Percentiles rank a stretch among this genome's conserved stretches.
Conservation (phyloP, 306 rosid species). For the Pyrus betulifolia region DNA sequence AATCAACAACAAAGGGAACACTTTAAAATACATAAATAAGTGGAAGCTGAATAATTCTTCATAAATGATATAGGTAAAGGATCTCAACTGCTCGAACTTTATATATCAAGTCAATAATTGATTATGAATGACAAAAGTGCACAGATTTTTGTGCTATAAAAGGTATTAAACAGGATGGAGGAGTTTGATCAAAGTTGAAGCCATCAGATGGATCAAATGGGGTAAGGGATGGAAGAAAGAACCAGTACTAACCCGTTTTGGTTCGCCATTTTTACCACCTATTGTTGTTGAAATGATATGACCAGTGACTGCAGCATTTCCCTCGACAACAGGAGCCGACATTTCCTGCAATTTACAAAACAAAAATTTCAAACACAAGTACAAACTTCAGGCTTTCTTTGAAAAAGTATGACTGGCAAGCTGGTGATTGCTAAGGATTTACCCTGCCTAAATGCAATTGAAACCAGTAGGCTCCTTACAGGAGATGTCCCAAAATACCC, state of each 20-base stretch:
- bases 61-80: conserved; percentile 8
- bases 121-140: background rate
- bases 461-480: background rate
- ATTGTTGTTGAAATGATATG: conserved; percentile 91
- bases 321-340: conserved; percentile 59
- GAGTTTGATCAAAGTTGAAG: background rate
- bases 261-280: conserved; percentile 95
- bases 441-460: background rate
- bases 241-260: conserved; percentile 56
- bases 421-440: conserved; percentile 5
- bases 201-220: background rate
- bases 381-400: background rate
- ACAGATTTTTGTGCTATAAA: background rate
- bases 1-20: conserved; percentile 21
- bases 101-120: too few relatives aligned
- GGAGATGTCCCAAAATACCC: background rate
- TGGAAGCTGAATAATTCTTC: conserved; percentile 3
- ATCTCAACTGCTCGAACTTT: background rate
- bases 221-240: conserved; percentile 2
- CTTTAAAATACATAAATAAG: conserved; percentile 10
- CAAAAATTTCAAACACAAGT: background rate
- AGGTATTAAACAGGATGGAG: background rate
- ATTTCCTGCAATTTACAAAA: conserved; percentile 61
- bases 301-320: conserved; percentile 80
- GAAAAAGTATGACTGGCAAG: conserved; percentile 1